Evolutionary conservation across 73 alveolate species (phyloP).

Genomic region (Tetrahymena thermophila): DNA sequence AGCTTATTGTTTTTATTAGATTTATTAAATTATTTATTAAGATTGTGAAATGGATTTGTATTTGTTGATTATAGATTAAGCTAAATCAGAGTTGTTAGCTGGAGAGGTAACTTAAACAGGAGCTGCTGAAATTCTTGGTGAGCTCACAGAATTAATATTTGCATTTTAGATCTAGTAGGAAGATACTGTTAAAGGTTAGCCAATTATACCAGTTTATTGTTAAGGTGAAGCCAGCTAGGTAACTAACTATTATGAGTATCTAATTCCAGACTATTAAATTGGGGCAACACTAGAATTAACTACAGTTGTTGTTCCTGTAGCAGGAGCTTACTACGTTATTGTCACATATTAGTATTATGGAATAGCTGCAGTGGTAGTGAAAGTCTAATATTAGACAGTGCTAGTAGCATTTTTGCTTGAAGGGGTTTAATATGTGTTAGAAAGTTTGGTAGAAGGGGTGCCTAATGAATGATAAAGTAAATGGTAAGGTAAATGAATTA

Average conservation of each 20-base stretch:
- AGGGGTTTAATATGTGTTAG: background rate
- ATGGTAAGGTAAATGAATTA: no score
- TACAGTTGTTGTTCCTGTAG: background rate
- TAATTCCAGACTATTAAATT: background rate
- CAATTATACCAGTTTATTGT: background rate
- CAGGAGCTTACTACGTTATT: background rate
- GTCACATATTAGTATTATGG: background rate
- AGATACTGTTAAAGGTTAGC: background rate
- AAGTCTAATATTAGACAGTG: background rate
- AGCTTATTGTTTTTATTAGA: background rate
- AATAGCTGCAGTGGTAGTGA: background rate
- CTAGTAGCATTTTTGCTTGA: background rate
- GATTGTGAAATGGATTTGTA: background rate
- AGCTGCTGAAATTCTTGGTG: background rate
- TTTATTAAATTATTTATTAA: no score
- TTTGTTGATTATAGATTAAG: background rate
- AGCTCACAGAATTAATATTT: background rate
- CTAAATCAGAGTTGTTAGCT: background rate
- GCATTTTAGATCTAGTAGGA: background rate
- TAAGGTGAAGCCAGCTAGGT: background rate
- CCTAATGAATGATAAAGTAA: background rate
- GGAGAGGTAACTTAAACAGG: background rate
- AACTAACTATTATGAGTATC: background rate
- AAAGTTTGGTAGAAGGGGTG: background rate
- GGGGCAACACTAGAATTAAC: background rate